These are phyloP conservation scores for Eutypella sp. DNA, from an alignment of 2,329 filamentous ascomycete species.

Conservation along the genomic window DNA sequence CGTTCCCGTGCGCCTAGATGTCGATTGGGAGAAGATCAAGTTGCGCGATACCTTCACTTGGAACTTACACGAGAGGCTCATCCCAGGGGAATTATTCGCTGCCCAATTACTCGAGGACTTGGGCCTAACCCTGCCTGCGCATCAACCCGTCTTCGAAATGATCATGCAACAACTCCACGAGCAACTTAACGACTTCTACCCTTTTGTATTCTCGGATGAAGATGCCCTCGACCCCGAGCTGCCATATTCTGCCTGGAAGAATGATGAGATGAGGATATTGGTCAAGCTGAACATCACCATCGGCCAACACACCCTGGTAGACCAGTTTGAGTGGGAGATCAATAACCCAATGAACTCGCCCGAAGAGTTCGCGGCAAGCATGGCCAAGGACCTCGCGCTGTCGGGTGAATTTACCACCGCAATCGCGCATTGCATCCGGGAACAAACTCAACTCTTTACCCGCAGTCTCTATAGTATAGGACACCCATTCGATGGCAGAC, in stretches of 20 bases:
- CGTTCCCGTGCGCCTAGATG: conserved; percentile 84
- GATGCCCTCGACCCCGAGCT: conserved; percentile 84
- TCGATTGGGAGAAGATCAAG: conserved; percentile 93
- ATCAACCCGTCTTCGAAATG: conserved; percentile 58
- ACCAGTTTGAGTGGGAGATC: conserved; percentile 99
- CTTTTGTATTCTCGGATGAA: conserved; percentile 84
- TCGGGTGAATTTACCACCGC: conserved; percentile 95
- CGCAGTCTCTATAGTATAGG: conserved; percentile 89
- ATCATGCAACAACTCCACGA: conserved; percentile 71
- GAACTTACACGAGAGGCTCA: conserved; percentile 89
- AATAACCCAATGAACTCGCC: conserved; percentile 92
- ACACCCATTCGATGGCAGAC: conserved; percentile 90
- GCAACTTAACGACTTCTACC: conserved; percentile 89
- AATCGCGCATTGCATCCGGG: conserved; percentile 95
- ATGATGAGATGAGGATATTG: conserved; percentile 96
- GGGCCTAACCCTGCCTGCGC: conserved; percentile 67
- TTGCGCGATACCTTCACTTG: conserved; percentile 96
- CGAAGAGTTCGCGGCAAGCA: conserved; percentile 86
- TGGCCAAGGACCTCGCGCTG: conserved; percentile 85
- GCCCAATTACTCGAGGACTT: conserved; percentile 90
- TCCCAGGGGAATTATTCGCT: conserved; percentile 76
- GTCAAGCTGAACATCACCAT: conserved; percentile 98
- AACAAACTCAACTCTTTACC: conserved; percentile 92
- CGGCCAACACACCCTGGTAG: conserved; percentile 85
- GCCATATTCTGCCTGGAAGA: conserved; percentile 92